phyloP scores from a whole-genome alignment of 768 basidiomycete species.

The Podaxis sp. region DNA sequence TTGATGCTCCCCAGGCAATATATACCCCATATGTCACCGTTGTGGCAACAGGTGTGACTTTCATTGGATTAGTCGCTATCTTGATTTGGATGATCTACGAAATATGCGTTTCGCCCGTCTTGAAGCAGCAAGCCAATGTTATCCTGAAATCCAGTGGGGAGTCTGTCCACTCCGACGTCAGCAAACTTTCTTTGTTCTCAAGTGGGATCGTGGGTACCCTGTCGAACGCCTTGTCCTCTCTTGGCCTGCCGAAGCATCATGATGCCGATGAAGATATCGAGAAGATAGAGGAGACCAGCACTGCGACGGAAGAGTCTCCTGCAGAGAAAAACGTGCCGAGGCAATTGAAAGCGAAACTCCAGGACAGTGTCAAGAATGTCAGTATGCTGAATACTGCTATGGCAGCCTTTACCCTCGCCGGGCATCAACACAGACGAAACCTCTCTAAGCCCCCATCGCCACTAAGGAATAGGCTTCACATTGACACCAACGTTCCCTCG shows the following conservation, averaged over 20 bases:
- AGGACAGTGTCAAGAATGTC: not conserved
- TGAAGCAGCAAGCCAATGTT: not conserved
- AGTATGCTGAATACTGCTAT: not conserved
- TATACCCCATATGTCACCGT: conserved; percentile 9
- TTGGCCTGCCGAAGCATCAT: not conserved
- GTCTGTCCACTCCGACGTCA: conserved; percentile 3
- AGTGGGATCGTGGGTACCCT: not conserved
- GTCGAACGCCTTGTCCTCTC: not conserved
- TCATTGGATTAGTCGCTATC: conserved; percentile 4
- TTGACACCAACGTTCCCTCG: not conserved
- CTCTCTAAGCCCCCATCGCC: not conserved
- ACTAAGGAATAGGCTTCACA: not conserved
- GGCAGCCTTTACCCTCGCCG: conserved; percentile 1
- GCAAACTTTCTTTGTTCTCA: not conserved
- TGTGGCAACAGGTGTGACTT: conserved; percentile 7
- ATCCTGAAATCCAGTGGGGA: conserved; percentile 4
- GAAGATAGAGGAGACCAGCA: not conserved
- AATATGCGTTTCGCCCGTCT: not conserved
- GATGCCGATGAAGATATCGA: not conserved
- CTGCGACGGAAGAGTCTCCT: not conserved
- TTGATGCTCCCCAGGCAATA: not conserved
- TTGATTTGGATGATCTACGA: conserved; percentile 5
- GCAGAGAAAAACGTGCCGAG: not conserved
- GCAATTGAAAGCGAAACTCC: not conserved
- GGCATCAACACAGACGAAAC: not conserved